Percentiles rank a stretch among this genome's conserved stretches.
These are phyloP conservation scores for Pterulicium gracile DNA, from an alignment of 1,284 basidiomycete genomes.

Conservation along the genomic window DNA sequence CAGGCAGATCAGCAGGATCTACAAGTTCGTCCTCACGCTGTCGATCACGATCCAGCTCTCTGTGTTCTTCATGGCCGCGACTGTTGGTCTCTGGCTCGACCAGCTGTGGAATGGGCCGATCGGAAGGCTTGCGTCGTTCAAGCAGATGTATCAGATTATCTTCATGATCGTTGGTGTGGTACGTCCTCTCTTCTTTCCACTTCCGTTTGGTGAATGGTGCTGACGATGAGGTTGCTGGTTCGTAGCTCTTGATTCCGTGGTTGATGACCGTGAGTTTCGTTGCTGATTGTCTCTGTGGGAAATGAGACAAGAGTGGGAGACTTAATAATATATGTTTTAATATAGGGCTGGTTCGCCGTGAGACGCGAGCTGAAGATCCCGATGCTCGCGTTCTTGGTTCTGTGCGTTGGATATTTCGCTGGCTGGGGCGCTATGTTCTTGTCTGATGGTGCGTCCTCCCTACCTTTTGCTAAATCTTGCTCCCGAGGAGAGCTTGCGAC, in stretches of 20 bases:
- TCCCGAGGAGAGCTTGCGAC: too few relatives aligned
- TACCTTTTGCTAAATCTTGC: not conserved
- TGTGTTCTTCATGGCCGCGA: conserved; percentile 62
- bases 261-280: conserved; percentile 35
- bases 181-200: conserved; percentile 18
- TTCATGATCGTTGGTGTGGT: conserved; percentile 51
- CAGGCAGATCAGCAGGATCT: conserved; percentile 57
- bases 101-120: conserved; percentile 59
- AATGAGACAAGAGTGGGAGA: not conserved
- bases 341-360: conserved; percentile 63
- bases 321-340: conserved; percentile 1
- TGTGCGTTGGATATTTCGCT: conserved; percentile 48
- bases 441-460: conserved; percentile 17
- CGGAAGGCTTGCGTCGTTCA: conserved; percentile 35
- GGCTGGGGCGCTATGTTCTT: conserved; percentile 68
- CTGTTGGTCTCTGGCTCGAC: conserved; percentile 67
- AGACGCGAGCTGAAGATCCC: conserved; percentile 49
- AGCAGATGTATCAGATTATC: conserved; percentile 40
- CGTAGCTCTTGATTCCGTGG: conserved; percentile 61
- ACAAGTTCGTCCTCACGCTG: conserved; percentile 59
- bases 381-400: conserved; percentile 53
- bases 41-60: conserved; percentile 67
- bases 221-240: not conserved
- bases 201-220: conserved; percentile 7
- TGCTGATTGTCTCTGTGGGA: not conserved